These are phyloP conservation scores for Paramecium primaurelia DNA, from an alignment of 73 alveolate species.

Conservation along the genomic window DNA sequence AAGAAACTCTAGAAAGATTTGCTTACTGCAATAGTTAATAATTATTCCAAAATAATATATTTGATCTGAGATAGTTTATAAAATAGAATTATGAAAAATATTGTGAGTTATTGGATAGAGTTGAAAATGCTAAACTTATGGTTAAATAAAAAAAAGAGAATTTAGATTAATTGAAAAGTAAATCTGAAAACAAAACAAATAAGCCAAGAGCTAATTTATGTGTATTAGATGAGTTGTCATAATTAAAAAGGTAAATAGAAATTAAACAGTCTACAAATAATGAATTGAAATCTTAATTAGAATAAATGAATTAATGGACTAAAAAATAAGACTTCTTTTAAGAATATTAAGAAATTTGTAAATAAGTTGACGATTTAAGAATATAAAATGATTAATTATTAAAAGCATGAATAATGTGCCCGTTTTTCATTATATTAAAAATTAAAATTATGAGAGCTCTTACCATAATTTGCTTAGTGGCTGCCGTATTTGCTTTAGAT, in stretches of 20 bases:
- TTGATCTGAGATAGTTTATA: background rate
- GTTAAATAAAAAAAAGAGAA: background rate
- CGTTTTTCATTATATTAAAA: slow-evolving; percentile 23
- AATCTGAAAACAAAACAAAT: background rate
- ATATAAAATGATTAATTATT: slow-evolving; percentile 17
- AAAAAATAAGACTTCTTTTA: background rate
- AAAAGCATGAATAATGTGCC: slow-evolving; percentile 4
- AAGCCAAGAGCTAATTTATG: background rate
- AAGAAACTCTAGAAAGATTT: slow-evolving; percentile 16
- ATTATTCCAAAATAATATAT: background rate
- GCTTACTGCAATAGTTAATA: slow-evolving; percentile 19
- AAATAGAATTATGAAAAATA: background rate
- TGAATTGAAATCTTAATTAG: background rate
- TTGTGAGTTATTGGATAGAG: background rate
- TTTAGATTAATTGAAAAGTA: background rate
- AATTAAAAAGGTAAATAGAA: background rate
- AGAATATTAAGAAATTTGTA: slow-evolving; percentile 13
- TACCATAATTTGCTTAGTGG: slow-evolving; percentile 45
- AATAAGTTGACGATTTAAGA: slow-evolving; percentile 33
- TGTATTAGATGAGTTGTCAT: background rate
- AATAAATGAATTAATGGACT: background rate
- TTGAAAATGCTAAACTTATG: background rate
- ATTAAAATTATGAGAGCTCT: slow-evolving; percentile 20
- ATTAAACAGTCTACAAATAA: background rate
- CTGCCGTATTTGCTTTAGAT: slow-evolving; percentile 5